Conservation (phyloP, 164 flowering plant genomes). For the Nymphaea colorata region DNA sequence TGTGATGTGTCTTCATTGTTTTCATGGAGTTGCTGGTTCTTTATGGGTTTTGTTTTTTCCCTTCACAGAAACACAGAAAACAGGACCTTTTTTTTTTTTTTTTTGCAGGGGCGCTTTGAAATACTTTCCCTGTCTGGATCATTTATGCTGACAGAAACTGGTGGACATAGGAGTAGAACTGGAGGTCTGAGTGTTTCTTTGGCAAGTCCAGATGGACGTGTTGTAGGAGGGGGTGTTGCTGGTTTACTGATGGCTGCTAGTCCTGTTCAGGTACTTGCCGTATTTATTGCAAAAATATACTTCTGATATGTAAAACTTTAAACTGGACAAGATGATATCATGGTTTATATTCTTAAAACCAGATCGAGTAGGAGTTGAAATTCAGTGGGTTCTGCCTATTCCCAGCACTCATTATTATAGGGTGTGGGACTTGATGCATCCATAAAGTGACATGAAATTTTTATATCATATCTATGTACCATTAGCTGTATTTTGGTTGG, state of each 20-base stretch:
- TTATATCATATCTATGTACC: no score
- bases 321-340: neutral
- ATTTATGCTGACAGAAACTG: constrained; percentile 80
- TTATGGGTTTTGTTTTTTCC: no score
- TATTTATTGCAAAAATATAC: neutral
- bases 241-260: constrained; percentile 89
- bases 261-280: constrained; percentile 69
- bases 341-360: neutral
- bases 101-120: constrained; percentile 89
- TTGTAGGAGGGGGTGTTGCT: constrained; percentile 97
- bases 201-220: constrained; percentile 98
- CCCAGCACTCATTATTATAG: neutral
- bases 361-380: neutral
- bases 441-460: neutral
- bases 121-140: constrained; percentile 94
- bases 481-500: no score
- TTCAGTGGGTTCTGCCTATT: neutral
- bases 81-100: neutral
- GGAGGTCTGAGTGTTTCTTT: constrained; percentile 98
- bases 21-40: no score
- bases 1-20: no score
- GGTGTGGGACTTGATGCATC: neutral
- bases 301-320: neutral
- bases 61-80: no score
- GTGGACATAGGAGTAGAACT: constrained; percentile 85